Evolutionary conservation across 352 stramenopile genomes (phyloP).

Genomic region (Phytophthora megakarya): DNA sequence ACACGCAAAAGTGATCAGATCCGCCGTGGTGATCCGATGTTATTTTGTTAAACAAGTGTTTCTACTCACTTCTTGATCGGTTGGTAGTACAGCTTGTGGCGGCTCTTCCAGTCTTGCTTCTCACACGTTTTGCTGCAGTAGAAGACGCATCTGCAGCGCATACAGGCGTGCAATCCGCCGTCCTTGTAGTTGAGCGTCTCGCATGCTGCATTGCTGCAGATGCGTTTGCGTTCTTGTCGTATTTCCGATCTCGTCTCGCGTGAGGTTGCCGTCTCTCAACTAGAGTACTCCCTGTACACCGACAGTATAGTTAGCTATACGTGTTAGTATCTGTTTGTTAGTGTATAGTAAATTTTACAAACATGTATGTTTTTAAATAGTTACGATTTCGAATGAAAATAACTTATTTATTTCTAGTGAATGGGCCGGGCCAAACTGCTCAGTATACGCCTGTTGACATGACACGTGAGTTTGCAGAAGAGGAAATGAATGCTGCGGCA

Average conservation of each 20-base stretch:
- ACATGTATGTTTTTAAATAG: too few species aligned
- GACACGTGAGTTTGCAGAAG: too few species aligned
- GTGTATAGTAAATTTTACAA: too few species aligned
- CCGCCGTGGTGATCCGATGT: neutral
- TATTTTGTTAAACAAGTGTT: too few species aligned
- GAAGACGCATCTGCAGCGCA: constrained; percentile 71
- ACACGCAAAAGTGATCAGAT: constrained; percentile 28
- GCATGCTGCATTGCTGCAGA: constrained; percentile 60
- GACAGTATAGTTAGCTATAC: too few species aligned
- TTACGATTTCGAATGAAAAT: too few species aligned
- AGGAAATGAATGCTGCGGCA: too few species aligned
- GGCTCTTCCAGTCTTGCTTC: constrained; percentile 67
- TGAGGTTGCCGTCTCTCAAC: constrained; percentile 68
- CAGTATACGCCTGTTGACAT: too few species aligned
- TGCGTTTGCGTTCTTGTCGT: constrained; percentile 49
- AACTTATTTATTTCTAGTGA: too few species aligned
- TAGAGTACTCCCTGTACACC: too few species aligned
- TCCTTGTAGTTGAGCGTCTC: constrained; percentile 53
- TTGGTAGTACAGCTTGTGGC: constrained; percentile 57
- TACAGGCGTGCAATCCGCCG: constrained; percentile 45
- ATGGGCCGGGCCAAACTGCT: too few species aligned
- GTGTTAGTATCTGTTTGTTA: too few species aligned
- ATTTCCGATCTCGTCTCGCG: constrained; percentile 63
- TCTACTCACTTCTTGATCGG: constrained; percentile 1
- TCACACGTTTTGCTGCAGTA: constrained; percentile 75